Evolutionary conservation across 1,284 basidiomycete species (phyloP).

Genomic region (Malassezia arunalokei): DNA sequence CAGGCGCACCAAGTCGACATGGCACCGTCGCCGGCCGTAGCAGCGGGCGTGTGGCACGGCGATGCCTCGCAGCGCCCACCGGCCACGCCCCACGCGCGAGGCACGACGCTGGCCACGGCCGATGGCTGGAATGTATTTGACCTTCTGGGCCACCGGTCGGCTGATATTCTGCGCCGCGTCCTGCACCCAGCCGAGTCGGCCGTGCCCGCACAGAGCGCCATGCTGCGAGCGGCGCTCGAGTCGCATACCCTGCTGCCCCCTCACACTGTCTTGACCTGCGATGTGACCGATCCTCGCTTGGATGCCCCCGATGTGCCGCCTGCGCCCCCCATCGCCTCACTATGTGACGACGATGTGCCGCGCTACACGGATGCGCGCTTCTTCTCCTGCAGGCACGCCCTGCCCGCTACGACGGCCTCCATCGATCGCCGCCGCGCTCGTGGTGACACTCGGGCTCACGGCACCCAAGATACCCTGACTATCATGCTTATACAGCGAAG

Average conservation of each 20-base stretch:
- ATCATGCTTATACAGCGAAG: conserved; percentile 1
- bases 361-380: not conserved
- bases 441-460: not conserved
- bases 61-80: not conserved
- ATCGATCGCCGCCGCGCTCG: conserved; percentile 30
- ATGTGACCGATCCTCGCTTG: conserved; percentile 36
- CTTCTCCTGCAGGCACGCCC: not conserved
- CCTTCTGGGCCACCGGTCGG: conserved; percentile 25
- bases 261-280: conserved; percentile 12
- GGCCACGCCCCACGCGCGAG: not conserved
- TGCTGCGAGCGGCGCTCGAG: not conserved
- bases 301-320: not conserved
- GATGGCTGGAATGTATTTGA: conserved; percentile 40
- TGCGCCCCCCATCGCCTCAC: not conserved
- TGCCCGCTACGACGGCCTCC: not conserved
- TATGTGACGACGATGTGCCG: not conserved
- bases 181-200: conserved; percentile 9
- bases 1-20: conserved; percentile 18
- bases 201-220: not conserved
- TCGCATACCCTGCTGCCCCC: not conserved
- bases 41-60: conserved; percentile 15
- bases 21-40: conserved; percentile 23
- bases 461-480: conserved; percentile 2
- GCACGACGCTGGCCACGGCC: not conserved
- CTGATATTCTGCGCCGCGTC: conserved; percentile 23